Evolutionary conservation across 768 basidiomycete species (phyloP).

Genomic region (Calocera viscosa): DNA sequence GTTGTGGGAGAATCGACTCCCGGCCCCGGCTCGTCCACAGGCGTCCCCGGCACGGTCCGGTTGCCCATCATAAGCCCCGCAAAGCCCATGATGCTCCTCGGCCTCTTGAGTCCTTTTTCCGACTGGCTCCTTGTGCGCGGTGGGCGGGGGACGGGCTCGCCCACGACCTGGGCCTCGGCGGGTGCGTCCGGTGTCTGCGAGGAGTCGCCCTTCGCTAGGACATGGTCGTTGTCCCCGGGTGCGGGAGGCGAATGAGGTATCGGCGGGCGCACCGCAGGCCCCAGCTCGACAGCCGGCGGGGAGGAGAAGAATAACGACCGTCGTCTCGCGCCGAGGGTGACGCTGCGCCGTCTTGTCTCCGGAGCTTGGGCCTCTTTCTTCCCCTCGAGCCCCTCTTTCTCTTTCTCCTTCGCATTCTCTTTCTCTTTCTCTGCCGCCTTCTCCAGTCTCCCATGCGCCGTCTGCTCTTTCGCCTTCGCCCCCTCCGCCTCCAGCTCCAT

Average conservation of each 20-base stretch:
- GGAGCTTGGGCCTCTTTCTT: too few relatives aligned
- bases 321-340: not conserved
- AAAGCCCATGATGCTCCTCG: not conserved
- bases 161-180: not conserved
- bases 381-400: not conserved
- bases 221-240: not conserved
- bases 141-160: not conserved
- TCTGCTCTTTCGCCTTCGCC: not conserved
- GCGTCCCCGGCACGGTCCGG: not conserved
- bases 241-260: not conserved
- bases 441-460: conserved; percentile 1
- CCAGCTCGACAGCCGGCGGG: not conserved
- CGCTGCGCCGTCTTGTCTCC: too few relatives aligned
- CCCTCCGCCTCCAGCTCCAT: not conserved
- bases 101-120: not conserved
- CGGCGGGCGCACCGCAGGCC: too few relatives aligned
- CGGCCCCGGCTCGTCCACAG: too few relatives aligned
- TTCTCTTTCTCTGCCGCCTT: conserved; percentile 5
- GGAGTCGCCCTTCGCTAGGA: too few relatives aligned
- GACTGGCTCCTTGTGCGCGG: not conserved
- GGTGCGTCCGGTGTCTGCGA: too few relatives aligned
- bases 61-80: not conserved
- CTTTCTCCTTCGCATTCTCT: conserved; percentile 10
- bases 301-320: not conserved
- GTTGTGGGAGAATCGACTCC: too few relatives aligned